phyloP scores from a whole-genome alignment of 2,329 filamentous ascomycete genomes.

The Alternaria burnsii region DNA sequence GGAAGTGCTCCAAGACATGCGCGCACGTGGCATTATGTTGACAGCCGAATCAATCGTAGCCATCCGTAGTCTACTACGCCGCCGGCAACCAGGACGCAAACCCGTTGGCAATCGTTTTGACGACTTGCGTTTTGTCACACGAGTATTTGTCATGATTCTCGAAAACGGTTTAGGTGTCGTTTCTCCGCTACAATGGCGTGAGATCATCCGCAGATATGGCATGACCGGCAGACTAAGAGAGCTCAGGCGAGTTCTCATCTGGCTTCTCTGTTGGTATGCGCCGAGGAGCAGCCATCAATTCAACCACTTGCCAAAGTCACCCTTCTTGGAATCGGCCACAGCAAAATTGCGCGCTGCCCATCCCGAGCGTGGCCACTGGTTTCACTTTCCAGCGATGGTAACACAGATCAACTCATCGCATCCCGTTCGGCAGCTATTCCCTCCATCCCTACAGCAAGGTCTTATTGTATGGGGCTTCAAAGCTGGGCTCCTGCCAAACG shows the following conservation, averaged over 20 bases:
- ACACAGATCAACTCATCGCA: slow-evolving; percentile 25
- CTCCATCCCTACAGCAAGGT: slow-evolving; percentile 34
- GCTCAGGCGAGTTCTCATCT: slow-evolving; percentile 61
- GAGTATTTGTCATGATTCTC: slow-evolving; percentile 59
- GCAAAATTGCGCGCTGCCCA: slow-evolving; percentile 25
- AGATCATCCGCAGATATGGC: slow-evolving; percentile 67
- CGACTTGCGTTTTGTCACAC: slow-evolving; percentile 57
- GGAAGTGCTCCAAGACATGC: slow-evolving; percentile 61
- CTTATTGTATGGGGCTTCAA: slow-evolving; percentile 49
- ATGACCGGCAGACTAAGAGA: slow-evolving; percentile 63
- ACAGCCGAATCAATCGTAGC: slow-evolving; percentile 55
- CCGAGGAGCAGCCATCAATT: slow-evolving; percentile 33
- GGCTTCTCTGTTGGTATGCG: slow-evolving; percentile 58
- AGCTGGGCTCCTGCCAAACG: slow-evolving; percentile 36
- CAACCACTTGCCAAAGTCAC: slow-evolving; percentile 29
- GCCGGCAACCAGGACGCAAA: slow-evolving; percentile 51
- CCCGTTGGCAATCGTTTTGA: slow-evolving; percentile 38
- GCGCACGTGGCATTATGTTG: slow-evolving; percentile 53
- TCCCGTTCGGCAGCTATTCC: slow-evolving; percentile 41
- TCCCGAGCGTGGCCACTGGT: slow-evolving; percentile 26
- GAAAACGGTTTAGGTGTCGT: slow-evolving; percentile 54
- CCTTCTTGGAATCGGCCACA: slow-evolving; percentile 32
- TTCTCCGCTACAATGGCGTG: slow-evolving; percentile 60
- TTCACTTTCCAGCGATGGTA: slow-evolving; percentile 22
- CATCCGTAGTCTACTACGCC: slow-evolving; percentile 50